These are phyloP conservation scores for Phalaenopsis equestris DNA, from an alignment of 106 monocot genomes.

Conservation along the genomic window DNA sequence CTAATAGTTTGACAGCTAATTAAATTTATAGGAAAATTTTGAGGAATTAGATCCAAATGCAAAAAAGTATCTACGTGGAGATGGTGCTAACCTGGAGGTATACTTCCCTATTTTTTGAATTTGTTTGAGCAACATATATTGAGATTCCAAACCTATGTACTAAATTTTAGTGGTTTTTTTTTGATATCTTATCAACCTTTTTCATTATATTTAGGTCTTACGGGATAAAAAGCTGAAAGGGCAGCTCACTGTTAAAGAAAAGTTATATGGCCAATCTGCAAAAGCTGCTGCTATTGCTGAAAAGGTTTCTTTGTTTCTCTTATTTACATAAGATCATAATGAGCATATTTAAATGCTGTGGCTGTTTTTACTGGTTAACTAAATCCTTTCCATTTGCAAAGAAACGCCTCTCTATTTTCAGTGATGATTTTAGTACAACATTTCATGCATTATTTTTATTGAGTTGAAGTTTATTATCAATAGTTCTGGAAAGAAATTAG, in stretches of 20 bases:
- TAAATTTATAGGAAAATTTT: constrained; percentile 31
- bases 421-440: not conserved
- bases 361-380: not conserved
- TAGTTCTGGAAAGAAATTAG: not conserved
- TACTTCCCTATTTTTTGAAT: not conserved
- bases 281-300: constrained; percentile 86
- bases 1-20: not conserved
- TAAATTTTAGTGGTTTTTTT: not conserved
- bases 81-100: constrained; percentile 65
- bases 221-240: constrained; percentile 85
- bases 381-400: not conserved
- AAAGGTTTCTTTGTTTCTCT: constrained; percentile 39
- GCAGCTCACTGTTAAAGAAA: constrained; percentile 61
- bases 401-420: not conserved
- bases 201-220: constrained; percentile 32
- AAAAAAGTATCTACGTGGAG: constrained; percentile 77
- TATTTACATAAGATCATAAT: not conserved
- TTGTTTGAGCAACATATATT: not conserved
- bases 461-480: not conserved
- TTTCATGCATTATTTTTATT: not conserved
- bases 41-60: constrained; percentile 49
- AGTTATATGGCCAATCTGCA: constrained; percentile 70
- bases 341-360: not conserved
- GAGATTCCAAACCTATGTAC: not conserved
- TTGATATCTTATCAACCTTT: not conserved